Conservation (phyloP, 2,329 filamentous ascomycete species). For the Exophiala aquamarina region DNA sequence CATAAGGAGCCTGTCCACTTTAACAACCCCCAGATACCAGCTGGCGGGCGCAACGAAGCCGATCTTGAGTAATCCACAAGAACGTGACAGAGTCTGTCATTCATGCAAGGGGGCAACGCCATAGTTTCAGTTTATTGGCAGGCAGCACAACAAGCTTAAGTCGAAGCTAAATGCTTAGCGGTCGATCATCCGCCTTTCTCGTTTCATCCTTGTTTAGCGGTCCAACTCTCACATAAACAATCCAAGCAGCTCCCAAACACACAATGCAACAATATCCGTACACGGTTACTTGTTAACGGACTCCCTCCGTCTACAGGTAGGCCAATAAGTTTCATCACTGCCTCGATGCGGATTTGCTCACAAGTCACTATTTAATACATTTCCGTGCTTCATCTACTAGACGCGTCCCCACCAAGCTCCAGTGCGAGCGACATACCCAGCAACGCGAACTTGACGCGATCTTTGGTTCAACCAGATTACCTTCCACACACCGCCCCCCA, state of each 20-base stretch:
- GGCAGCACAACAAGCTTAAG: background rate
- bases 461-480: background rate
- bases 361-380: too few relatives aligned
- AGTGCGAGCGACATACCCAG: slow-evolving; percentile 6
- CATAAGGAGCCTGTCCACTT: slow-evolving; percentile 2
- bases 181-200: slow-evolving; percentile 17
- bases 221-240: too few relatives aligned
- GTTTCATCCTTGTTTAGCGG: too few relatives aligned
- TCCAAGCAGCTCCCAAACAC: background rate
- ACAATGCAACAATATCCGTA: slow-evolving; percentile 1
- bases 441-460: slow-evolving; percentile 25
- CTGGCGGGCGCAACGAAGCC: too few relatives aligned
- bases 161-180: slow-evolving; percentile 19
- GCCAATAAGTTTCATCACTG: too few relatives aligned
- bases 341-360: too few relatives aligned
- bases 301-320: too few relatives aligned
- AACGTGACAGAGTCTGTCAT: background rate
- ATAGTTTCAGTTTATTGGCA: background rate
- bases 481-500: background rate
- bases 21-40: background rate
- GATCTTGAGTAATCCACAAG: too few relatives aligned
- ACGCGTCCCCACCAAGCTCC: slow-evolving; percentile 5
- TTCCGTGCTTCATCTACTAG: background rate
- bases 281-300: too few relatives aligned
- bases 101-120: background rate